Conservation (phyloP, 768 basidiomycete genomes). For the Leucocoprinus sp. region DNA sequence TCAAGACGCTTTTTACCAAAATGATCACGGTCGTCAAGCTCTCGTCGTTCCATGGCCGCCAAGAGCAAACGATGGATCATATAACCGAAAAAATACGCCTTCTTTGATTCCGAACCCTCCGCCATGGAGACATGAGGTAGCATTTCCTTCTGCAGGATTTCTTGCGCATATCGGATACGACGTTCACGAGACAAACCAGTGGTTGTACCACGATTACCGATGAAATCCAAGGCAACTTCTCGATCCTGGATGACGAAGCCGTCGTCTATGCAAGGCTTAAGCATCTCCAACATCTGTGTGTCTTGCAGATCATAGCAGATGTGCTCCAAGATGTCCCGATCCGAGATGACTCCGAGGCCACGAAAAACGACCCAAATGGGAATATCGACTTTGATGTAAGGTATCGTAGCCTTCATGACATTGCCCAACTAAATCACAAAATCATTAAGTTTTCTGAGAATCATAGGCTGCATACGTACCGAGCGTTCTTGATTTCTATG, state of each 20-base stretch:
- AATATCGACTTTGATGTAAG: constrained; percentile 97
- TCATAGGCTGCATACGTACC: constrained; percentile 51
- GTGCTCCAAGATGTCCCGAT: constrained; percentile 95
- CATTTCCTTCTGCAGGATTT: constrained; percentile 98
- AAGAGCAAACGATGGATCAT: constrained; percentile 96
- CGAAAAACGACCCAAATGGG: constrained; percentile 99
- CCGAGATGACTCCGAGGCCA: constrained; percentile 93
- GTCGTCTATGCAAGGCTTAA: constrained; percentile 98
- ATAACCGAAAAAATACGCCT: constrained; percentile 99
- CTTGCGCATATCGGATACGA: constrained; percentile 92
- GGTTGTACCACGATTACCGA: constrained; percentile 95
- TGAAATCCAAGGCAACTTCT: constrained; percentile 95
- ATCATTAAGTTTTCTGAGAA: not conserved
- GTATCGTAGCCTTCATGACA: constrained; percentile 94
- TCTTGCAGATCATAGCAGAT: constrained; percentile 99
- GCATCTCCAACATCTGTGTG: constrained; percentile 92
- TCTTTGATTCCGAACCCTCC: constrained; percentile 94
- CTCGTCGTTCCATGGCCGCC: constrained; percentile 88
- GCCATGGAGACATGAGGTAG: constrained; percentile 94
- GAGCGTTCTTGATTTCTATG: constrained; percentile 83
- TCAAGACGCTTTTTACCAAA: constrained; percentile 98
- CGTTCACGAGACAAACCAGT: constrained; percentile 87
- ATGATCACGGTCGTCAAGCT: constrained; percentile 98
- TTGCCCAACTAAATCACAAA: constrained; percentile 55
- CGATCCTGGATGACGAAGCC: constrained; percentile 97